Evolutionary conservation across 2,329 filamentous ascomycete genomes (phyloP), one percentile per base, ranked within the genome.

Genomic region (Aspergillus ochraceoroseus): DNA sequence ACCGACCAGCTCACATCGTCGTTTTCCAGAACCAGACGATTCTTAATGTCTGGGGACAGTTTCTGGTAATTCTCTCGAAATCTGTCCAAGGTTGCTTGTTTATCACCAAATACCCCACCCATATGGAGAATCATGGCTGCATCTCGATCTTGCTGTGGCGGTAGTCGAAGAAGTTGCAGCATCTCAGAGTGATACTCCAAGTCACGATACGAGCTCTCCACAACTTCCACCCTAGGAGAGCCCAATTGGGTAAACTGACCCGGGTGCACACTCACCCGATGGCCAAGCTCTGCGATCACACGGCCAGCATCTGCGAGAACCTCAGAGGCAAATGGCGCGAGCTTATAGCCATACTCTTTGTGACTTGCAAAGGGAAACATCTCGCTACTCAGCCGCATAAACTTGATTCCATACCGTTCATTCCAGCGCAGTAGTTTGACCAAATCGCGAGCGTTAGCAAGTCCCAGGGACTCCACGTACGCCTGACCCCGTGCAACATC

Each of bases 311-410:
- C 82, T 2, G 77, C 82, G 7, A 96, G 71, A 0, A 77, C 80
- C 9, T 88, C 82, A 0, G 85, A 79, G 0, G 89, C 90, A 60
- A 95, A 95, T 0, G 85, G 83, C 0, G 80, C 82, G 8, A 96
- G 73, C 52, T 79, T 83, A 63, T 96, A 96, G 0, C 89, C 90
- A 51, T 94, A 83, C 47, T 87, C 83, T 15, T 77, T 75, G 56
- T 96, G 90, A 49, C 86, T 94, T 1, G 90, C 90, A 61, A 95
- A 95, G 0, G 90, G 90, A 50, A 96, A 96, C 85, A 95, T 95
- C 54, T 95, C 90, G 39, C 87, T 94, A 52, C 87, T 94, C 13
- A 96, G 71, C 1, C 90, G 79, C 77, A 96, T 79, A 62, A 96
- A 95, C 52, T 81, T 89, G 65, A 96, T 96, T 26, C 83, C 82